Evolutionary conservation across 208 protist genomes (phyloP).

Genomic region (Angomonas ambiguus): DNA sequence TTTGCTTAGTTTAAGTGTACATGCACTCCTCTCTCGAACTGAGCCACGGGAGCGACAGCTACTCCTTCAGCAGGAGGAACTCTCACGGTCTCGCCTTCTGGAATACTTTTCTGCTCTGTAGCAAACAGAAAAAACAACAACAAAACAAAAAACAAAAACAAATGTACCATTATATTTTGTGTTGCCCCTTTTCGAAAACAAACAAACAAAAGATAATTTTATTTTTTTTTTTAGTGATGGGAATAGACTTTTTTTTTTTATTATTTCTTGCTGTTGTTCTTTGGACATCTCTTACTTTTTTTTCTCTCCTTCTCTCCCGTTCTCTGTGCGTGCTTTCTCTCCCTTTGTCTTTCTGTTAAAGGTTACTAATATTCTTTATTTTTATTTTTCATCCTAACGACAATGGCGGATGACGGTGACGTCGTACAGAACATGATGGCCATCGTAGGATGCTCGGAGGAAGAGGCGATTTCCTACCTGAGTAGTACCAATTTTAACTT

Average conservation of each 20-base stretch:
- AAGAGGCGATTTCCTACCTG: slow-evolving; percentile 61
- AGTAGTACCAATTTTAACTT: slow-evolving; percentile 57
- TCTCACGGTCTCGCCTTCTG: background rate
- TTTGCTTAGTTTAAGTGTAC: background rate
- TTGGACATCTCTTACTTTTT: background rate
- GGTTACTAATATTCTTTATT: slow-evolving; percentile 13
- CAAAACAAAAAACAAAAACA: too few species aligned
- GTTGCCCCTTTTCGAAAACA: background rate
- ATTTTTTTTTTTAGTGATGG: background rate
- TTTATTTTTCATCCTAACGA: slow-evolving; percentile 1
- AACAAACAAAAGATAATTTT: background rate
- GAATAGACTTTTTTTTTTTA: background rate
- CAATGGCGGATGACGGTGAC: slow-evolving; percentile 47
- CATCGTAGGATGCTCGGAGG: slow-evolving; percentile 47
- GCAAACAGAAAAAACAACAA: too few species aligned
- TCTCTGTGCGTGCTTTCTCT: slow-evolving; percentile 5
- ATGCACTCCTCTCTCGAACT: background rate
- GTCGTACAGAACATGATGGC: slow-evolving; percentile 64
- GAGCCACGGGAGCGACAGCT: background rate
- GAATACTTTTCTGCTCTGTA: too few species aligned
- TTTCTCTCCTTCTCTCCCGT: slow-evolving; percentile 5
- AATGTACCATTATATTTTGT: too few species aligned
- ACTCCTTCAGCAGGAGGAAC: background rate
- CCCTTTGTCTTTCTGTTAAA: background rate
- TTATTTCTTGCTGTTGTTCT: background rate